phyloP scores from a whole-genome alignment of 495 filamentous ascomycete genomes.

The Talaromyces stipitatus region DNA sequence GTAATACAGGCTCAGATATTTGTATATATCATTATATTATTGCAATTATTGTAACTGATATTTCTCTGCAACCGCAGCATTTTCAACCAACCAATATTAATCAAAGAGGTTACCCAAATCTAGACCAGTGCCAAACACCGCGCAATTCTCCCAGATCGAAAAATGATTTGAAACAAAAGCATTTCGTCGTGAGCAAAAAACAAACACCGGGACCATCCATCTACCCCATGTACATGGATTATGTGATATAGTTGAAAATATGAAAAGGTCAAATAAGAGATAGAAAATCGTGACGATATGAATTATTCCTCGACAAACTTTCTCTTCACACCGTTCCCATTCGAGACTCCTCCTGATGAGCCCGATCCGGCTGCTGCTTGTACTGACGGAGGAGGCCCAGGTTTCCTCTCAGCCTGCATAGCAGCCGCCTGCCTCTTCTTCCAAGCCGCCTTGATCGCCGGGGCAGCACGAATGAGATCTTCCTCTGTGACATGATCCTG shows the following conservation, averaged over 20 bases:
- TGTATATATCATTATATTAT: no score
- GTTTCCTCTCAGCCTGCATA: slow-evolving; percentile 6
- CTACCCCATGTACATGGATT: neutral
- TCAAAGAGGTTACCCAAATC: neutral
- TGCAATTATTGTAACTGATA: no score
- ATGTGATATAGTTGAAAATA: neutral
- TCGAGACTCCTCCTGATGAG: slow-evolving; percentile 18
- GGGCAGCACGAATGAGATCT: slow-evolving; percentile 56
- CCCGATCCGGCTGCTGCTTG: neutral
- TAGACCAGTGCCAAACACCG: neutral
- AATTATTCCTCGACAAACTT: slow-evolving; percentile 39
- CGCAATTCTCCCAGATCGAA: neutral
- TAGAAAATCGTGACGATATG: slow-evolving; percentile 5
- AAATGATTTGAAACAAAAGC: neutral
- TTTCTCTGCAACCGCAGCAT: neutral
- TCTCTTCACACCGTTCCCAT: slow-evolving; percentile 36
- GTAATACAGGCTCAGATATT: no score
- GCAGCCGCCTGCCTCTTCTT: slow-evolving; percentile 46
- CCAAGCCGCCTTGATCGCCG: slow-evolving; percentile 63
- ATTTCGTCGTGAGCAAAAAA: neutral
- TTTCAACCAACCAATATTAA: neutral
- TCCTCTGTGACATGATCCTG: slow-evolving; percentile 61
- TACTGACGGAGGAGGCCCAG: neutral
- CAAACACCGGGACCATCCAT: neutral
- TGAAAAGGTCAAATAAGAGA: slow-evolving; percentile 5